Evolutionary conservation across 2,329 filamentous ascomycete genomes (phyloP).

Genomic region (Pseudohalonectria lignicola): DNA sequence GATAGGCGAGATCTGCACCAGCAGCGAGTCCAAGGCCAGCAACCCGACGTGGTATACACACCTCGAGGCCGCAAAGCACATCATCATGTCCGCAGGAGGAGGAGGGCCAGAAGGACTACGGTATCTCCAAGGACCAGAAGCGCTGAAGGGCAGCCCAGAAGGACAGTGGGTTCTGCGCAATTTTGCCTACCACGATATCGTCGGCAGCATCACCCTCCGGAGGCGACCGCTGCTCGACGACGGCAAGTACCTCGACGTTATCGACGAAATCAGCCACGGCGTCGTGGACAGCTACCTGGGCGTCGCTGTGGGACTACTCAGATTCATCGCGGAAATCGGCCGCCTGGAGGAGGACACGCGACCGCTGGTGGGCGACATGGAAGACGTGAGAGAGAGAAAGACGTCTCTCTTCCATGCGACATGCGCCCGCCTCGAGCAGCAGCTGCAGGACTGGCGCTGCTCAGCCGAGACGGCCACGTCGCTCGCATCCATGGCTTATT

Average conservation of each 20-base stretch:
- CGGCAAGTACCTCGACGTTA: conserved; percentile 5
- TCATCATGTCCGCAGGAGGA: conserved; percentile 6
- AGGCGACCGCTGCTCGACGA: conserved; percentile 5
- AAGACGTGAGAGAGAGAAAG: not conserved
- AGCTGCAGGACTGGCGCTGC: not conserved
- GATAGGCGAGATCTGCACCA: conserved; percentile 6
- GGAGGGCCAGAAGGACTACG: not conserved
- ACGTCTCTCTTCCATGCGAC: not conserved
- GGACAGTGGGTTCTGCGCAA: conserved; percentile 10
- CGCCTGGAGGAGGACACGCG: not conserved
- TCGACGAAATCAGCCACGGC: no score
- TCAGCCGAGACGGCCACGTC: not conserved
- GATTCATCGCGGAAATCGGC: not conserved
- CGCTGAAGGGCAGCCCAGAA: conserved; percentile 5
- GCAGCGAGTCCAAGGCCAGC: conserved; percentile 1
- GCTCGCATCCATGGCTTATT: not conserved
- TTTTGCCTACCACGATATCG: conserved; percentile 10
- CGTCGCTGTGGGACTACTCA: conserved; percentile 7
- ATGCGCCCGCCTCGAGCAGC: not conserved
- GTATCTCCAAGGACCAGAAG: conserved; percentile 5
- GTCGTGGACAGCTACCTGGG: conserved; percentile 9
- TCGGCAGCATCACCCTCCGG: conserved; percentile 4
- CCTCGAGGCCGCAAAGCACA: conserved; percentile 6
- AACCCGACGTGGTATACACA: conserved; percentile 7
- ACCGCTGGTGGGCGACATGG: not conserved